Evolutionary conservation across 306 rosid species (phyloP), one percentile per base, ranked within the genome.

Genomic region (Sesbania bispinosa): DNA sequence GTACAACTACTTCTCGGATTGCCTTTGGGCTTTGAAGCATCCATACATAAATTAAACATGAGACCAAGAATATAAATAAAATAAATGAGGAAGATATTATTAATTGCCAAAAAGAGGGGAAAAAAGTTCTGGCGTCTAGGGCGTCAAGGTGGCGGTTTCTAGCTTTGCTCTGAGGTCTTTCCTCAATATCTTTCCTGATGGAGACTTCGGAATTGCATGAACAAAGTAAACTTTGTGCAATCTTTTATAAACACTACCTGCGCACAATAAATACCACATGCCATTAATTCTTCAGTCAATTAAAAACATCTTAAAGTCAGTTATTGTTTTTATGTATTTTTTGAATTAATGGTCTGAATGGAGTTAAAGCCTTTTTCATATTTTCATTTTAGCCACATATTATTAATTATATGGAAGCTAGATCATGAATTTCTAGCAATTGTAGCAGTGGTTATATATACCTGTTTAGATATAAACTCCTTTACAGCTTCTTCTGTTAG

Each of bases 181-280:
- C 61, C 96, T 90, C 48, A 93, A 53, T 55, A 90, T 93, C 80
- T 93, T 93, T 50, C 98, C 98, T 0, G 98, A 0, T 1, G 98
- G 85, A 55, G 96, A 88, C 85, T 87, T 93, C 2, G 98, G 98
- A 72, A 93, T 90, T 29, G 92, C 83, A 24, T 84, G 87, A 47
- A 90, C 73, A 39, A 93, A 90, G 74, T 79, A 86, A 20, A 93
- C 96, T 68, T 75, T 83, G 85, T 86, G 90, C 5, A 93, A 61
- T 79, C 84, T 93, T 81, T 93, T 93, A 83, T 93, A 93, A 88
- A 90, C 62, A 88, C 96, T 16, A 93, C 98, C 96, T 93, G 87
- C 71, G 74, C 19, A 26, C 9, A n/a, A 72, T 45, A 67, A 67
- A 76, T 15, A 35, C 67, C 67, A 47, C 60, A 48, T n/a, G 15